These are phyloP conservation scores for Lichtheimia ramosa DNA, from an alignment of 371 early-diverging fungal species.

Conservation along the genomic window DNA sequence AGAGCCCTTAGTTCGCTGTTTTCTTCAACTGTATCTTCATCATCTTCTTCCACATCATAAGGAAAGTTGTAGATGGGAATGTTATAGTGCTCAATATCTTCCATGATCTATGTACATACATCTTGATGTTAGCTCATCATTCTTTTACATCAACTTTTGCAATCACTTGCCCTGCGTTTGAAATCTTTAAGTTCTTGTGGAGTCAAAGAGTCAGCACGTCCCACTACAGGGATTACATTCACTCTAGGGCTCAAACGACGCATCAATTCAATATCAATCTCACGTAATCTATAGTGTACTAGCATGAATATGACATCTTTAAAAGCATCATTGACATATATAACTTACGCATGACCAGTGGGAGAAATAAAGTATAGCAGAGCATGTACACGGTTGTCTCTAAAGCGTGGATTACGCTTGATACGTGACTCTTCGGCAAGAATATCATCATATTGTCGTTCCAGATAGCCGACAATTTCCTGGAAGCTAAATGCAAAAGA, in stretches of 20 bases:
- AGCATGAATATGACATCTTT: background rate
- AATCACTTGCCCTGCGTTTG: slow-evolving; percentile 68
- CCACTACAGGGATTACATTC: slow-evolving; percentile 93
- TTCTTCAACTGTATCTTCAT: slow-evolving; percentile 94
- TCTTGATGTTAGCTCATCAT: background rate
- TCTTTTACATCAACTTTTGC: background rate
- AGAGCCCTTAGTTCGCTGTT: slow-evolving; percentile 88
- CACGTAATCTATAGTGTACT: slow-evolving; percentile 70
- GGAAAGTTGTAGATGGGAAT: slow-evolving; percentile 91
- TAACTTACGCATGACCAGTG: slow-evolving; percentile 86
- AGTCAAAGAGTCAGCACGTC: slow-evolving; percentile 77
- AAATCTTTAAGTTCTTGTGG: slow-evolving; percentile 74
- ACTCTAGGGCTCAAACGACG: slow-evolving; percentile 86
- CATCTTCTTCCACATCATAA: slow-evolving; percentile 75
- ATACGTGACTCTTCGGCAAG: slow-evolving; percentile 92
- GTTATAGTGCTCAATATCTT: slow-evolving; percentile 89
- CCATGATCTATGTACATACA: slow-evolving; percentile 65
- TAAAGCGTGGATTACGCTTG: slow-evolving; percentile 95
- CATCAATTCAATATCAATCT: slow-evolving; percentile 98
- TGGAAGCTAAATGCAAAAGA: slow-evolving; percentile 43
- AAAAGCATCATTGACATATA: background rate
- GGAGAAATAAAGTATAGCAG: slow-evolving; percentile 97
- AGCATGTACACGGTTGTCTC: slow-evolving; percentile 96
- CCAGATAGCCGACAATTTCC: slow-evolving; percentile 91
- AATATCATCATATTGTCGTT: slow-evolving; percentile 93